A percentile compares a stretch with the other conserved stretches of the same genome.
phyloP scores from a whole-genome alignment of 495 filamentous ascomycete genomes.

The Jackrogersella multiformis region DNA sequence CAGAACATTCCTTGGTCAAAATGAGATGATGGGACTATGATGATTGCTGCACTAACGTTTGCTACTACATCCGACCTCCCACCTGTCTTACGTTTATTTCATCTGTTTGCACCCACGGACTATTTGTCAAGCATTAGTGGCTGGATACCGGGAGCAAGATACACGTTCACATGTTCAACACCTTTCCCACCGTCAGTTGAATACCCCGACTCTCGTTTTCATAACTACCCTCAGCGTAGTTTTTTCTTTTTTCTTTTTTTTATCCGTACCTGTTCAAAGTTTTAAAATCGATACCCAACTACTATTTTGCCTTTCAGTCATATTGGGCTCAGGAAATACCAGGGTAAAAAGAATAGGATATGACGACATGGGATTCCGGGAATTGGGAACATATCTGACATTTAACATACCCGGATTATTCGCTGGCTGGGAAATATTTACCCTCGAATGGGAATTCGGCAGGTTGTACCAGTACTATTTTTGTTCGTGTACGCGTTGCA shows the following conservation, averaged over 20 bases:
- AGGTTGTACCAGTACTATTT: slow-evolving; percentile 39
- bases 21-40: slow-evolving; percentile 50
- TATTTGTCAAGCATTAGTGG: slow-evolving; percentile 14
- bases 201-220: slow-evolving; percentile 31
- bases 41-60: slow-evolving; percentile 38
- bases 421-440: slow-evolving; percentile 30
- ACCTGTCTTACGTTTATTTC: slow-evolving; percentile 34
- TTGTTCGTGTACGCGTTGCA: slow-evolving; percentile 35
- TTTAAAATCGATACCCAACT: slow-evolving; percentile 39
- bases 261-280: slow-evolving; percentile 30
- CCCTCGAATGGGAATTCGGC: slow-evolving; percentile 26
- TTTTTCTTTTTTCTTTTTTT: slow-evolving; percentile 14
- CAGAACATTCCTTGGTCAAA: slow-evolving; percentile 81
- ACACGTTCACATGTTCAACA: slow-evolving; percentile 41
- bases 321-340: slow-evolving; percentile 30
- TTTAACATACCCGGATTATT: slow-evolving; percentile 26
- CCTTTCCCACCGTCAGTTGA: slow-evolving; percentile 32
- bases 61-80: slow-evolving; percentile 17
- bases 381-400: slow-evolving; percentile 31
- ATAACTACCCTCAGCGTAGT: slow-evolving; percentile 8
- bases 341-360: slow-evolving; percentile 38
- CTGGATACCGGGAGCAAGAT: slow-evolving; percentile 27
- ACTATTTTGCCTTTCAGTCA: slow-evolving; percentile 27
- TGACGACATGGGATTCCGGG: slow-evolving; percentile 26
- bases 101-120: slow-evolving; percentile 34